Evolutionary conservation across 306 rosid species (phyloP).

Genomic region (Prunus mira): DNA sequence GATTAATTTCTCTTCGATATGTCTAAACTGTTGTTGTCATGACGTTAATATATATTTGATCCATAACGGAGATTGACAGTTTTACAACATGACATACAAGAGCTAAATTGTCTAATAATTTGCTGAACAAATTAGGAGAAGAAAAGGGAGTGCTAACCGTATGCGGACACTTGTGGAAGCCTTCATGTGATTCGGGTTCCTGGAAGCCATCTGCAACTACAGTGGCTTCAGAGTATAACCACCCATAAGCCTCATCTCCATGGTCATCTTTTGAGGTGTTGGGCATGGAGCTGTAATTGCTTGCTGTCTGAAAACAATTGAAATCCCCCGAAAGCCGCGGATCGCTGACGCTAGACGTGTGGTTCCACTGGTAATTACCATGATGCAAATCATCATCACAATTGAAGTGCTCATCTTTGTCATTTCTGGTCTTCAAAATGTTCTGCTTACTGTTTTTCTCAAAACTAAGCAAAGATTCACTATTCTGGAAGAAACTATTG

Average conservation of each 20-base stretch:
- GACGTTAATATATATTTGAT: not conserved
- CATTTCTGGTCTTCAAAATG: not conserved
- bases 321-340: slow-evolving; percentile 34
- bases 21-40: too few species aligned
- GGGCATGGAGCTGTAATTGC: slow-evolving; percentile 34
- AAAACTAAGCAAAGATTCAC: slow-evolving; percentile 67
- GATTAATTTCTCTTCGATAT: too few species aligned
- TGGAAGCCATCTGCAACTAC: slow-evolving; percentile 36
- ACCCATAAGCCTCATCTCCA: slow-evolving; percentile 45
- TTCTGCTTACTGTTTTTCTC: slow-evolving; percentile 30
- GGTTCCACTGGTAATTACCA: slow-evolving; percentile 37
- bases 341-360: slow-evolving; percentile 3
- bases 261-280: slow-evolving; percentile 32
- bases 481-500: slow-evolving; percentile 13
- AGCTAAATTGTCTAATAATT: not conserved
- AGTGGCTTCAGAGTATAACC: slow-evolving; percentile 55
- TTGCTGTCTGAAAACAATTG: slow-evolving; percentile 48
- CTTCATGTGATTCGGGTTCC: slow-evolving; percentile 34
- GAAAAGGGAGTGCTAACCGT: slow-evolving; percentile 30
- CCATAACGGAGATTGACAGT: not conserved
- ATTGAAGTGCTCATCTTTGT: slow-evolving; percentile 29
- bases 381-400: slow-evolving; percentile 29
- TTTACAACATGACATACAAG: not conserved
- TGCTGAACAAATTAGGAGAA: not conserved
- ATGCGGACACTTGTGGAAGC: slow-evolving; percentile 47